Evolutionary conservation across 345 rosid species (phyloP).

Genomic region (Pelargonium nanum): DNA sequence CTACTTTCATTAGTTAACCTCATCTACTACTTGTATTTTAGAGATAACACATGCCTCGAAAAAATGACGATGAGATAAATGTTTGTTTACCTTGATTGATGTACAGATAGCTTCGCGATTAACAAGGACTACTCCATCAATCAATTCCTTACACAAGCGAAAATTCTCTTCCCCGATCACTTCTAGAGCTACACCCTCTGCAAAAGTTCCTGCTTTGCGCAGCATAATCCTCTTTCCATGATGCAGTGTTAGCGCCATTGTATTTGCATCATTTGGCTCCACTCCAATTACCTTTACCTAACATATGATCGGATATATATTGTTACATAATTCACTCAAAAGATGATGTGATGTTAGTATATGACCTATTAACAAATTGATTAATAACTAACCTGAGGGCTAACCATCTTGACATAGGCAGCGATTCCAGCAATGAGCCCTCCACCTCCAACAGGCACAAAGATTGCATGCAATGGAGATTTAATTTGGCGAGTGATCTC

Average conservation of each 20-base stretch:
- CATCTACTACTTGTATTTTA: no score
- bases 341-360: no score
- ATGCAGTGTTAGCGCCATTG: slow-evolving; percentile 29
- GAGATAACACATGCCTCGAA: no score
- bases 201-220: slow-evolving; percentile 31
- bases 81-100: slow-evolving; percentile 21
- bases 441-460: slow-evolving; percentile 98
- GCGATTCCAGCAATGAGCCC: slow-evolving; percentile 97
- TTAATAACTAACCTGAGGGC: slow-evolving; percentile 75
- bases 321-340: no score
- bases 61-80: not conserved
- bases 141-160: slow-evolving; percentile 23
- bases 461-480: slow-evolving; percentile 77
- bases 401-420: slow-evolving; percentile 82
- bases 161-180: slow-evolving; percentile 31
- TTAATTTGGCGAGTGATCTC: slow-evolving; percentile 73
- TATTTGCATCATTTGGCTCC: slow-evolving; percentile 29
- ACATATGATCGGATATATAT: no score
- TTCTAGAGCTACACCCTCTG: slow-evolving; percentile 34
- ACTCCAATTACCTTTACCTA: slow-evolving; percentile 30
- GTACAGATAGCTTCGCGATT: slow-evolving; percentile 32
- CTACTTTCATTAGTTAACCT: no score
- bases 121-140: slow-evolving; percentile 31
- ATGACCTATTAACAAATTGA: no score
- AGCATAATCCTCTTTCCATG: slow-evolving; percentile 25